Percentiles rank a stretch among this genome's conserved stretches.
phyloP scores from a whole-genome alignment of 2,329 filamentous ascomycete genomes.

The Zasmidium citrigriseum region DNA sequence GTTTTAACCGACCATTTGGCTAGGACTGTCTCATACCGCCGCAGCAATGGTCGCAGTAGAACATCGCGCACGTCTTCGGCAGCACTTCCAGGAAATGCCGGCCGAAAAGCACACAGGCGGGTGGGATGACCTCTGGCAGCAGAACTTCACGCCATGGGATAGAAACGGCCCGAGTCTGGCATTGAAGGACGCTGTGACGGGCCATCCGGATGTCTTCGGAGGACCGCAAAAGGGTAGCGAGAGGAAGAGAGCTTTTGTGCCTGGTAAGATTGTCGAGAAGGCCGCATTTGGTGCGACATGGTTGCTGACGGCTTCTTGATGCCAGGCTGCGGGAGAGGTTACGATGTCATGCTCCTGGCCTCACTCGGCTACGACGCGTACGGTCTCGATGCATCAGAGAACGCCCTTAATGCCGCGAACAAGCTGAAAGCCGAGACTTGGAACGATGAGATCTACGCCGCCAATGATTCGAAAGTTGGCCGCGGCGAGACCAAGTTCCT shows the following conservation, averaged over 20 bases:
- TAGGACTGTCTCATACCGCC: too few relatives aligned
- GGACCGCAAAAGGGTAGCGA: slow-evolving; percentile 17
- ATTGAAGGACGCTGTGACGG: slow-evolving; percentile 54
- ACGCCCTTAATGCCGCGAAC: slow-evolving; percentile 50
- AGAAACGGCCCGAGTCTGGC: slow-evolving; percentile 60
- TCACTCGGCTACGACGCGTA: slow-evolving; percentile 75
- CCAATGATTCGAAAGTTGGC: slow-evolving; percentile 43
- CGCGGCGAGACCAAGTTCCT: slow-evolving; percentile 59
- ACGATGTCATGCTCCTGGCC: slow-evolving; percentile 76
- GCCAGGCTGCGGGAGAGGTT: slow-evolving; percentile 73
- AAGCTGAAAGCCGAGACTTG: slow-evolving; percentile 40
- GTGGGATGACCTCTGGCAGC: slow-evolving; percentile 52
- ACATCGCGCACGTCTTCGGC: slow-evolving; percentile 28
- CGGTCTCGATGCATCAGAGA: slow-evolving; percentile 68
- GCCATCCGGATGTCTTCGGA: slow-evolving; percentile 26
- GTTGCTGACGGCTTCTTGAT: neutral
- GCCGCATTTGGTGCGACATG: neutral
- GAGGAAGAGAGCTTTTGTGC: slow-evolving; percentile 66
- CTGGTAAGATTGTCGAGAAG: slow-evolving; percentile 35
- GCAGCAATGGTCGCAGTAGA: too few relatives aligned
- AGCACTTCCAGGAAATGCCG: slow-evolving; percentile 43
- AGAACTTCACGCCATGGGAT: slow-evolving; percentile 61
- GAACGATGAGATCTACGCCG: slow-evolving; percentile 46
- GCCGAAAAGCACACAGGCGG: slow-evolving; percentile 40
- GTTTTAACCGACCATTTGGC: too few relatives aligned